phyloP scores from a whole-genome alignment of 1,284 basidiomycete genomes.

The Prillingera fragicola region DNA sequence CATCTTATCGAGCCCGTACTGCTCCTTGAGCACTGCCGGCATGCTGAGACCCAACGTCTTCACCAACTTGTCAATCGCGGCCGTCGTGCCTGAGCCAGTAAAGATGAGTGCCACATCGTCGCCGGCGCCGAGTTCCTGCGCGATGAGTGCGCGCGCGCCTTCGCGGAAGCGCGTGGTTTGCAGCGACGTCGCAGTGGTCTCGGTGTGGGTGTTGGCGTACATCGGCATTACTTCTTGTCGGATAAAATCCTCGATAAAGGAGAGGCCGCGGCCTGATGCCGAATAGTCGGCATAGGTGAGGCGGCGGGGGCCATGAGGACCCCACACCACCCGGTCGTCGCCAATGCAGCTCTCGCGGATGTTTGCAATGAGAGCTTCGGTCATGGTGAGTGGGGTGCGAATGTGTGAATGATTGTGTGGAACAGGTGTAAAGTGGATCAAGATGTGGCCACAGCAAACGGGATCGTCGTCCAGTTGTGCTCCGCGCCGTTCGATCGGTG shows the following conservation, averaged over 20 bases:
- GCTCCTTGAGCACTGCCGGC: neutral
- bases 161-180: constrained; percentile 9
- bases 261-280: constrained; percentile 3
- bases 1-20: neutral
- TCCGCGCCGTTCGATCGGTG: no score
- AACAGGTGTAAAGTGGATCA: no score
- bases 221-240: constrained; percentile 5
- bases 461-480: no score
- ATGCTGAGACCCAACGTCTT: neutral
- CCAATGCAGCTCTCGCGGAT: constrained; percentile 2
- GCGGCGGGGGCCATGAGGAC: constrained; percentile 1
- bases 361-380: no score
- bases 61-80: constrained; percentile 9
- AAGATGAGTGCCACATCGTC: constrained; percentile 1
- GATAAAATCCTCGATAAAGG: constrained; percentile 9
- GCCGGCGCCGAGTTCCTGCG: neutral
- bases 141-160: constrained; percentile 7
- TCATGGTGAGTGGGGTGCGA: no score
- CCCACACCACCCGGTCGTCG: neutral
- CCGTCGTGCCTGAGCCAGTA: constrained; percentile 7
- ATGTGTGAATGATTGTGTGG: no score
- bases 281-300: constrained; percentile 9
- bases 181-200: constrained; percentile 3
- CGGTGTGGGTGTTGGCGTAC: constrained; percentile 16
- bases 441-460: no score